phyloP scores from a whole-genome alignment of 163 green algal genomes.

The Volvox carteri region DNA sequence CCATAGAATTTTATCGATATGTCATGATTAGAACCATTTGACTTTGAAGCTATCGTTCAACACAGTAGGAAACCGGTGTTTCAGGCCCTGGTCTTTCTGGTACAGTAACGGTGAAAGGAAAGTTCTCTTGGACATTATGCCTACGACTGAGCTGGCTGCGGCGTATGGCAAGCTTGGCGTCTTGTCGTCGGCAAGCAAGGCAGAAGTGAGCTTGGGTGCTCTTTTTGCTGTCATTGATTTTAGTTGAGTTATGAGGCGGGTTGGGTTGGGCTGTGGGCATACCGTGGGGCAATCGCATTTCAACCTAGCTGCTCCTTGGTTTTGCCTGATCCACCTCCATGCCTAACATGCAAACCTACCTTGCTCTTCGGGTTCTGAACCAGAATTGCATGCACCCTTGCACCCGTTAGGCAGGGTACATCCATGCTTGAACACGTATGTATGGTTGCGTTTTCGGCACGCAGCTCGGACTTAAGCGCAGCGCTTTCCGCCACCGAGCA shows the following conservation, averaged over 20 bases:
- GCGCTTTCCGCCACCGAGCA: too few species aligned
- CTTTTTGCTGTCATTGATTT: not conserved
- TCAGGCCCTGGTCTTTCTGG: too few species aligned
- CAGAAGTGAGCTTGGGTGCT: not conserved
- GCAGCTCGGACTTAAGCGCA: too few species aligned
- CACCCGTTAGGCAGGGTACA: too few species aligned
- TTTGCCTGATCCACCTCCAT: not conserved
- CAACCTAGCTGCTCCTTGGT: not conserved
- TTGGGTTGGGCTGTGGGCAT: not conserved
- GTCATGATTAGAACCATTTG: too few species aligned
- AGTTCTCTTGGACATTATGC: not conserved
- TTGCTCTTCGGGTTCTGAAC: not conserved
- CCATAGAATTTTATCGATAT: too few species aligned
- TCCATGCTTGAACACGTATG: too few species aligned
- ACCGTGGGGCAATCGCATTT: not conserved
- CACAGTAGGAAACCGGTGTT: too few species aligned
- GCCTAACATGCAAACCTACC: not conserved
- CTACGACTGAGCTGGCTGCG: not conserved
- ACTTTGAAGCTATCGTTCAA: too few species aligned
- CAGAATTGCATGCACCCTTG: too few species aligned
- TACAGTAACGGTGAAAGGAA: too few species aligned
- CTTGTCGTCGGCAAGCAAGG: not conserved
- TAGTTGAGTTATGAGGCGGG: not conserved
- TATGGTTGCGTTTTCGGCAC: too few species aligned
- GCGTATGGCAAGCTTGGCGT: slow-evolving; percentile 24